These are phyloP conservation scores for Jaapia argillacea DNA, from an alignment of 768 basidiomycete genomes.

Conservation along the genomic window DNA sequence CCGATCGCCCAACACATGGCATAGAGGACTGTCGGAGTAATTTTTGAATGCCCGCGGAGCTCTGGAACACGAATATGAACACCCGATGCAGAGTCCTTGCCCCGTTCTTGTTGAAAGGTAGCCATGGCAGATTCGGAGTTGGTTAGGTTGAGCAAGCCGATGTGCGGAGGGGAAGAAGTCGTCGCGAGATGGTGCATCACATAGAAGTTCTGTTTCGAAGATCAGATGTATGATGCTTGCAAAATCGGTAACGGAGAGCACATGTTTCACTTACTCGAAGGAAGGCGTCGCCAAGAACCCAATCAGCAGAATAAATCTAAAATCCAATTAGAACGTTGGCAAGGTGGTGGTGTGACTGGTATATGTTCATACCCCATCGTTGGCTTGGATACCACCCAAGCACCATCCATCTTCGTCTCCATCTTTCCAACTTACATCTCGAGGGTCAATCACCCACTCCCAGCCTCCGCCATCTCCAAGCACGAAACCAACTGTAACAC, in stretches of 20 bases:
- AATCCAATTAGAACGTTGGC: constrained; percentile 1
- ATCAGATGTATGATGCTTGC: constrained; percentile 4
- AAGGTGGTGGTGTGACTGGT: constrained; percentile 1
- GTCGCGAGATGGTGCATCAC: constrained; percentile 35
- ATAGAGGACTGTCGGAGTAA: constrained; percentile 6
- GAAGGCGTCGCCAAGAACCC: constrained; percentile 51
- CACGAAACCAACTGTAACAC: constrained; percentile 33
- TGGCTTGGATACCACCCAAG: constrained; percentile 44
- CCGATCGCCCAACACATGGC: constrained; percentile 1
- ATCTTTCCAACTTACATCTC: constrained; percentile 41
- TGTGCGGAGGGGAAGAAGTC: constrained; percentile 25
- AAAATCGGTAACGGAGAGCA: constrained; percentile 1
- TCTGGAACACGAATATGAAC: constrained; percentile 9
- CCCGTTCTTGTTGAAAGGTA: constrained; percentile 32
- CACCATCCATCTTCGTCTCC: constrained; percentile 36
- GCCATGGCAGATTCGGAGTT: constrained; percentile 24
- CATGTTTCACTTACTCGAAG: constrained; percentile 40
- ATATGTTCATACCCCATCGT: constrained; percentile 29
- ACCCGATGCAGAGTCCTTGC: constrained; percentile 25
- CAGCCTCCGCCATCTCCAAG: constrained; percentile 26
- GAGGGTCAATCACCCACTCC: constrained; percentile 35
- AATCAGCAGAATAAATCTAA: constrained; percentile 46
- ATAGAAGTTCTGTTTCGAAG: constrained; percentile 37
- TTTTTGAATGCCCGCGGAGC: constrained; percentile 8
- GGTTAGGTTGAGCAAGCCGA: constrained; percentile 38